These are phyloP conservation scores for Kentomonas sorsogonicus DNA, from an alignment of 208 protist genomes.

Conservation along the genomic window DNA sequence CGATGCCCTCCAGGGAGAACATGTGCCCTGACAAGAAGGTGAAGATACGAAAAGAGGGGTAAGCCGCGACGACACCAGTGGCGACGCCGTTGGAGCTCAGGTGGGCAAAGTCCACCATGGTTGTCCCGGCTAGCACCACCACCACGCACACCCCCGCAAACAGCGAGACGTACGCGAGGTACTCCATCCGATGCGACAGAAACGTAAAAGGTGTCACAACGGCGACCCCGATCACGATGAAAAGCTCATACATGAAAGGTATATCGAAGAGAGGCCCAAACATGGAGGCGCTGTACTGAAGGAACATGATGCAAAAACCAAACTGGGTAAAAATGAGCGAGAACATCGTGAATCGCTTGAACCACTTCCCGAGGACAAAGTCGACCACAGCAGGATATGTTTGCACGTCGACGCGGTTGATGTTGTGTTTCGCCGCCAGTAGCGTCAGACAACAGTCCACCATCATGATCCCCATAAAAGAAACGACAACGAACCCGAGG, in stretches of 20 bases:
- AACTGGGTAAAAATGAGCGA: slow-evolving; percentile 83
- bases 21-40: slow-evolving; percentile 76
- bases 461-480: slow-evolving; percentile 55
- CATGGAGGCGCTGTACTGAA: slow-evolving; percentile 74
- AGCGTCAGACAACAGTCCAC: slow-evolving; percentile 70
- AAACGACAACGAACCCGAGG: slow-evolving; percentile 30
- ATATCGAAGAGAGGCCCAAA: slow-evolving; percentile 40
- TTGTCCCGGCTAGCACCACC: slow-evolving; percentile 46
- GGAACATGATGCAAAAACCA: slow-evolving; percentile 79
- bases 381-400: slow-evolving; percentile 76
- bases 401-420: slow-evolving; percentile 43
- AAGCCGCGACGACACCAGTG: slow-evolving; percentile 18
- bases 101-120: slow-evolving; percentile 33
- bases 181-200: slow-evolving; percentile 48
- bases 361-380: slow-evolving; percentile 48
- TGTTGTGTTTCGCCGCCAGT: slow-evolving; percentile 45
- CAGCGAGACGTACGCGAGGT: slow-evolving; percentile 59
- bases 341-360: slow-evolving; percentile 56
- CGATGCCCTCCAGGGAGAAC: slow-evolving; percentile 76
- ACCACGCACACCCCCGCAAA: slow-evolving; percentile 53
- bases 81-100: slow-evolving; percentile 37
- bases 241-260: slow-evolving; percentile 30
- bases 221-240: slow-evolving; percentile 39
- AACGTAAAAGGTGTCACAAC: slow-evolving; percentile 71
- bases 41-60: slow-evolving; percentile 38